phyloP scores from a whole-genome alignment of 1,284 basidiomycete species.

The Leccinum subspadiceum region DNA sequence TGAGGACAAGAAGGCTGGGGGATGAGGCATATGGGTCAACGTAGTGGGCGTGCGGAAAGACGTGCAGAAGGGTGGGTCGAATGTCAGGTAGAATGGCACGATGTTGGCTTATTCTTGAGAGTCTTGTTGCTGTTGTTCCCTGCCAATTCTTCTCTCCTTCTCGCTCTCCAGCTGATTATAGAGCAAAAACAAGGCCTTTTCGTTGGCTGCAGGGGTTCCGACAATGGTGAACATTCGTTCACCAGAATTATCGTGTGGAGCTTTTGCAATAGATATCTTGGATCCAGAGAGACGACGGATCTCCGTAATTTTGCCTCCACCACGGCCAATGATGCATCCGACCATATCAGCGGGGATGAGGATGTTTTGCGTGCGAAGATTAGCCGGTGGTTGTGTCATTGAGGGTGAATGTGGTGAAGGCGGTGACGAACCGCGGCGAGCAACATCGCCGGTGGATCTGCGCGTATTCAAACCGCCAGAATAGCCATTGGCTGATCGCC shows the following conservation, averaged over 20 bases:
- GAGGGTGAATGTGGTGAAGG: constrained; percentile 55
- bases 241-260: constrained; percentile 96
- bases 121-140: constrained; percentile 69
- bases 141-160: constrained; percentile 87
- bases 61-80: constrained; percentile 9
- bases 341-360: constrained; percentile 99
- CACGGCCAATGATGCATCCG: constrained; percentile 95
- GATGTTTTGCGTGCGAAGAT: constrained; percentile 97
- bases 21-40: constrained; percentile 27
- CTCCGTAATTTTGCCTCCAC: constrained; percentile 97
- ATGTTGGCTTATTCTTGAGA: constrained; percentile 43
- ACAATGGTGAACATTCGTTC: constrained; percentile 99
- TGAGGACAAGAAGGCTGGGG: constrained; percentile 30
- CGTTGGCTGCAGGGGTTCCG: constrained; percentile 93
- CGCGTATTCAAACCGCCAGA: constrained; percentile 45
- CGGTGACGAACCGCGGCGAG: constrained; percentile 50
- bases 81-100: neutral
- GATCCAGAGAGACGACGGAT: constrained; percentile 95
- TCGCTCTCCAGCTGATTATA: constrained; percentile 97
- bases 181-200: constrained; percentile 94
- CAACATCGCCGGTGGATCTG: constrained; percentile 56
- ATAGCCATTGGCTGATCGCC: constrained; percentile 45
- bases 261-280: constrained; percentile 97
- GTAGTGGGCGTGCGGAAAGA: constrained; percentile 13
- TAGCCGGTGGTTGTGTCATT: constrained; percentile 56